These are phyloP conservation scores for Backusella circina DNA, from an alignment of 192 early-diverging fungal species.

Conservation along the genomic window DNA sequence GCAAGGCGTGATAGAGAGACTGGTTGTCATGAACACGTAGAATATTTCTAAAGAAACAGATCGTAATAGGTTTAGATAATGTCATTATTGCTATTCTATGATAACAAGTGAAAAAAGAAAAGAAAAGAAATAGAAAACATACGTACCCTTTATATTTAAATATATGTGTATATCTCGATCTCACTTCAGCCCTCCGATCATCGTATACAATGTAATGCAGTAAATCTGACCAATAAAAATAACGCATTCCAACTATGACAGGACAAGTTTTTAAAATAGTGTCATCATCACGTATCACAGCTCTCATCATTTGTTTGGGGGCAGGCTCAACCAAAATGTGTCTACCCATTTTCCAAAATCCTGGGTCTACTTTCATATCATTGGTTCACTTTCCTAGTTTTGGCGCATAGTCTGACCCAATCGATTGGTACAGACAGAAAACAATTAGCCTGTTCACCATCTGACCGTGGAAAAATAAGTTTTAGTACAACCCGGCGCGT, in stretches of 20 bases:
- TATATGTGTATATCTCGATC: background rate
- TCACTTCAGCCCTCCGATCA: background rate
- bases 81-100: background rate
- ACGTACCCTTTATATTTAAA: background rate
- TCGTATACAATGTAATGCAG: background rate
- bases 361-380: no score
- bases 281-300: no score
- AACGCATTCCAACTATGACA: background rate
- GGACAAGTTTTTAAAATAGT: background rate
- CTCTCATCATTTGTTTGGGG: no score
- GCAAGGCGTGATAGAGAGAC: conserved; percentile 1
- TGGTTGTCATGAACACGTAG: conserved; percentile 19
- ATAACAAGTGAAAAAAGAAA: background rate
- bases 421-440: no score
- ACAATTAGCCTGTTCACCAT: no score
- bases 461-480: background rate
- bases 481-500: background rate
- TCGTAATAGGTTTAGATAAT: background rate
- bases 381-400: no score
- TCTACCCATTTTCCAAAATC: no score
- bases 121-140: background rate
- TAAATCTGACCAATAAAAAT: background rate
- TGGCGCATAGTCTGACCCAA: no score
- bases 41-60: conserved; percentile 20
- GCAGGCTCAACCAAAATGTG: no score